phyloP scores from a whole-genome alignment of 768 basidiomycete species.

The Boletus edulis region DNA sequence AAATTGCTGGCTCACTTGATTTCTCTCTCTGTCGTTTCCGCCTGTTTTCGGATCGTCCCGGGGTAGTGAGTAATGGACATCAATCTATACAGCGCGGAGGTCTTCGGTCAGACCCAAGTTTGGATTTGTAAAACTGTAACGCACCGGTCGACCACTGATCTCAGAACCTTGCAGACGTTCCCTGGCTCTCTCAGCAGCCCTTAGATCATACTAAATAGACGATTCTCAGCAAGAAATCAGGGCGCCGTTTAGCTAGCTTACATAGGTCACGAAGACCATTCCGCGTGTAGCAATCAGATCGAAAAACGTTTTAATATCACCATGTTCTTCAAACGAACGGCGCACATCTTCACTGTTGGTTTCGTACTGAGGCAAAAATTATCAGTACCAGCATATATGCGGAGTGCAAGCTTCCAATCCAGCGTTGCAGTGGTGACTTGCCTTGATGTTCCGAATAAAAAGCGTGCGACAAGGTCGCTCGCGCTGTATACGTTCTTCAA shows the following conservation, averaged over 20 bases:
- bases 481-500: constrained; percentile 90
- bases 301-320: constrained; percentile 96
- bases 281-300: constrained; percentile 92
- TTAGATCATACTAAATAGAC: constrained; percentile 75
- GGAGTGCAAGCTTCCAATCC: constrained; percentile 7
- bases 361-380: constrained; percentile 62
- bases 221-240: constrained; percentile 12
- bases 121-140: constrained; percentile 32
- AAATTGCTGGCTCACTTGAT: constrained; percentile 56
- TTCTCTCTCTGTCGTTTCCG: constrained; percentile 63
- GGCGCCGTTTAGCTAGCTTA: constrained; percentile 46
- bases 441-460: constrained; percentile 98
- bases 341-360: constrained; percentile 84
- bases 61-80: constrained; percentile 96
- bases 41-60: constrained; percentile 76
- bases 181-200: constrained; percentile 89
- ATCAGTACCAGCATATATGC: constrained; percentile 11
- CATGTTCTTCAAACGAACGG: constrained; percentile 85
- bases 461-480: constrained; percentile 95
- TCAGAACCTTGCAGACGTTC: constrained; percentile 88
- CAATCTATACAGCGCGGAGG: constrained; percentile 59
- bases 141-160: constrained; percentile 84
- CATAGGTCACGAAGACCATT: constrained; percentile 99
- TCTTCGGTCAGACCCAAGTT: constrained; percentile 3
- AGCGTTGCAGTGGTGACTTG: constrained; percentile 45